Evolutionary conservation across 1,284 basidiomycete genomes (phyloP), one percentile per base, ranked within the genome.

Genomic region (Vanrija sp.): DNA sequence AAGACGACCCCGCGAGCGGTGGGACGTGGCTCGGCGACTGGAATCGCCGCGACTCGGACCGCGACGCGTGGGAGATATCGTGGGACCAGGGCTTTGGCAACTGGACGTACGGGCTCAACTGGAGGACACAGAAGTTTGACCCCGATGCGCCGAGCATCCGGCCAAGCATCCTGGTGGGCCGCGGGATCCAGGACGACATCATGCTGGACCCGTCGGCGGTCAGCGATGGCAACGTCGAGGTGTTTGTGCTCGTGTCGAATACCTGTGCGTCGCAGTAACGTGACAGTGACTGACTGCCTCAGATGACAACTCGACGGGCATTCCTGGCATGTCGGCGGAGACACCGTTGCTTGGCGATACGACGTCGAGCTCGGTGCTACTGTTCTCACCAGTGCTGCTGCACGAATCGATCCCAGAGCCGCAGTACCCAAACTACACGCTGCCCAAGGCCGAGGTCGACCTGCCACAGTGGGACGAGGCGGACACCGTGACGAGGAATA

Each of bases 391-490:
- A 0, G 71, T 83, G 0, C 83, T 86, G 47, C 72, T 77, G 14
- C 24, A 63, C 70, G 5, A 61, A 65, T 14, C 63, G 49, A 25
- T 68, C 2, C 49, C 60, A 1, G 67, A 78, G 47, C 86, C 86
- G 0, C 74, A 75, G 12, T 93, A 83, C 65, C 89, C 89, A 8
- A 90, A 91, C 66, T 93, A 89, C 70, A 87, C 86, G 1, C 80
- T 93, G 0, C 84, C 86, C 2, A 61, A 77, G 0, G 82, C 84
- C 0, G 83, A 85, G 61, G 64, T 81, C 14, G 73, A 81, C 0
- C 63, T 78, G n/a, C 80, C 82, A 0, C 67, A 53, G 5, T 60
- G 47, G 46, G 25, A 18, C 7, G 31, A 9, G 31, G 31, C 56
- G 38, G 18, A 43, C 31, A 31, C 31, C 10, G 31, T 31, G 31